Percentiles rank a stretch among this genome's conserved stretches.
phyloP scores from a whole-genome alignment of 2,329 filamentous ascomycete genomes.

The Berkeleyomyces basicola region DNA sequence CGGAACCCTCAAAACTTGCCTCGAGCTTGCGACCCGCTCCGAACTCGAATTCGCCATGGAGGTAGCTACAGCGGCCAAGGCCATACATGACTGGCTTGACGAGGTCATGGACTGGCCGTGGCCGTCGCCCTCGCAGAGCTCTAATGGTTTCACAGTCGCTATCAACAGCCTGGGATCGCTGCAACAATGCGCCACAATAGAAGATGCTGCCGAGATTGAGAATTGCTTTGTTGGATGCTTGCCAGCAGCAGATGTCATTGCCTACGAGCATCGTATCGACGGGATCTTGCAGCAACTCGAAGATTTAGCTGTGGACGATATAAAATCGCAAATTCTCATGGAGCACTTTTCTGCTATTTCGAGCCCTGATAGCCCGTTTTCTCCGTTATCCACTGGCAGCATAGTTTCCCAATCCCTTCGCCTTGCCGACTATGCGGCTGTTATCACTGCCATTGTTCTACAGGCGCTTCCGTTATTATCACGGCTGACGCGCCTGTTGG shows the following conservation, averaged over 20 bases:
- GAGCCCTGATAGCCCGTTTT: conserved; percentile 23
- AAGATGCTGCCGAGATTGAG: background rate
- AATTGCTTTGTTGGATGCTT: conserved; percentile 47
- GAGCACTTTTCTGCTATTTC: conserved; percentile 52
- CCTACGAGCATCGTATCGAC: conserved; percentile 57
- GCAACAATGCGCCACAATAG: conserved; percentile 5
- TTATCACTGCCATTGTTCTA: conserved; percentile 83
- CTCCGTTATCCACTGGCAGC: conserved; percentile 25
- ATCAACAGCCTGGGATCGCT: conserved; percentile 4
- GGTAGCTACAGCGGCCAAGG: conserved; percentile 53
- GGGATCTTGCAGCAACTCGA: conserved; percentile 56
- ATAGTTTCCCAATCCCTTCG: background rate
- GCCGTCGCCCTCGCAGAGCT: conserved; percentile 29
- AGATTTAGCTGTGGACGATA: conserved; percentile 60
- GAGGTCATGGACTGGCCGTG: conserved; percentile 49
- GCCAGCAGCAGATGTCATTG: conserved; percentile 41
- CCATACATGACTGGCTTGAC: conserved; percentile 57
- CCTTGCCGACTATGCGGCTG: conserved; percentile 37
- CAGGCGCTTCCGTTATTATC: conserved; percentile 71
- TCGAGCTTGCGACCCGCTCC: conserved; percentile 43
- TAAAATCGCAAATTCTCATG: conserved; percentile 75
- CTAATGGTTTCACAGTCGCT: conserved; percentile 34
- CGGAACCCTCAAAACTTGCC: conserved; percentile 38
- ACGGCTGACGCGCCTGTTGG: conserved; percentile 53
- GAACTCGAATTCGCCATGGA: conserved; percentile 58